phyloP scores from a whole-genome alignment of 148 eudicot genomes.

The Mesembryanthemum crystallinum region DNA sequence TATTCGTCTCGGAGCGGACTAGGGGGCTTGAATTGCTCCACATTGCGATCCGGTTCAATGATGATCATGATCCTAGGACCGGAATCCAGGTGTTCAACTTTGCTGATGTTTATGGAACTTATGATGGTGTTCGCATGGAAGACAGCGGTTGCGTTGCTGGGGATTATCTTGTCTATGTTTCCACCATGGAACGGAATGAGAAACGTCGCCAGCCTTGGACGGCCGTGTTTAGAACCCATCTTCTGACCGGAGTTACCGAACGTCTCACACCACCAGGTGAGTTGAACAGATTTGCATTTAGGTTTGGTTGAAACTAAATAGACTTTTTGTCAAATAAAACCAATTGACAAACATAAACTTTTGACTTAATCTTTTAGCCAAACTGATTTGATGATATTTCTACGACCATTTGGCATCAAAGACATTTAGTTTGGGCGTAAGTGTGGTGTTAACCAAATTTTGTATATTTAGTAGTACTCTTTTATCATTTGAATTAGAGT shows the following conservation, averaged over 20 bases:
- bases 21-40: background rate
- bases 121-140: conserved; percentile 3
- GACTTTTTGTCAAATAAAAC: no score
- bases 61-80: no score
- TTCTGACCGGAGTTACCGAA: background rate
- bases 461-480: no score
- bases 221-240: background rate
- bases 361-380: no score
- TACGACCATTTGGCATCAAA: no score
- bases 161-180: background rate
- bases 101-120: background rate
- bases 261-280: conserved; percentile 6
- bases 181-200: background rate
- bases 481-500: no score
- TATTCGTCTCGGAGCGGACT: background rate
- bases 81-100: background rate
- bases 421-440: no score
- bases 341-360: no score
- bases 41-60: background rate
- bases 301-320: no score
- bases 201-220: conserved; percentile 5
- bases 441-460: no score
- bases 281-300: no score
- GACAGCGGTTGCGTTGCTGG: background rate
- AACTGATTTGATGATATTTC: no score